Conservation (phyloP, 2,329 filamentous ascomycete species). For the Stachybotrys echinatus region DNA sequence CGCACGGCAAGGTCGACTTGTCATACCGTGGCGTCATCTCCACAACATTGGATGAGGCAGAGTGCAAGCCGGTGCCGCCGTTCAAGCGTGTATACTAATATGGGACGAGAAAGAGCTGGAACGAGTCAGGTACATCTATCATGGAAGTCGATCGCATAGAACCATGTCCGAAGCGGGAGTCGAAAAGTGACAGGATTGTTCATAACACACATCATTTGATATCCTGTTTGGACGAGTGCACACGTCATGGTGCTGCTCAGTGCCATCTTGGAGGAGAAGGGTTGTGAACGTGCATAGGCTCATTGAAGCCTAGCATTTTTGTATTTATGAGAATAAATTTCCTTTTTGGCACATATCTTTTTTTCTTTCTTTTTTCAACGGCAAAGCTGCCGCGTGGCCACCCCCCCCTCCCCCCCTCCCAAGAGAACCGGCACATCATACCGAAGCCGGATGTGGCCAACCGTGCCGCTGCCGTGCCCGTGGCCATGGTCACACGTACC, state of each 20-base stretch:
- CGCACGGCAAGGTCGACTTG: slow-evolving; percentile 82
- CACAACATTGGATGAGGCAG: slow-evolving; percentile 84
- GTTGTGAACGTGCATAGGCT: neutral
- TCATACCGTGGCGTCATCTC: slow-evolving; percentile 78
- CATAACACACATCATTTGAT: neutral
- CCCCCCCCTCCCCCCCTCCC: too few species aligned
- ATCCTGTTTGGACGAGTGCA: neutral
- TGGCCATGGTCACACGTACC: too few species aligned
- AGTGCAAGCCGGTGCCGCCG: slow-evolving; percentile 93
- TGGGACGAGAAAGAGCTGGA: neutral
- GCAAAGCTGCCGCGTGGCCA: too few species aligned
- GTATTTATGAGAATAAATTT: neutral
- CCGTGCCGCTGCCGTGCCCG: too few species aligned
- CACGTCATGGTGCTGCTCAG: neutral
- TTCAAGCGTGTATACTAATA: slow-evolving; percentile 89
- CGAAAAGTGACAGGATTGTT: neutral
- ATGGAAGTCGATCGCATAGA: too few species aligned
- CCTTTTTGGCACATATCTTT: neutral
- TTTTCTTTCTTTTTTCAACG: too few species aligned
- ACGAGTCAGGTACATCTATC: too few species aligned
- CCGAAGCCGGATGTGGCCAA: too few species aligned
- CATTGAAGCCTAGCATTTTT: neutral
- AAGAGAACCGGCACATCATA: too few species aligned
- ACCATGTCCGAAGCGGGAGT: neutral
- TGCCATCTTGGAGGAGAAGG: neutral